phyloP scores from a whole-genome alignment of 2,329 filamentous ascomycete genomes.

The Verticillium nubilum region DNA sequence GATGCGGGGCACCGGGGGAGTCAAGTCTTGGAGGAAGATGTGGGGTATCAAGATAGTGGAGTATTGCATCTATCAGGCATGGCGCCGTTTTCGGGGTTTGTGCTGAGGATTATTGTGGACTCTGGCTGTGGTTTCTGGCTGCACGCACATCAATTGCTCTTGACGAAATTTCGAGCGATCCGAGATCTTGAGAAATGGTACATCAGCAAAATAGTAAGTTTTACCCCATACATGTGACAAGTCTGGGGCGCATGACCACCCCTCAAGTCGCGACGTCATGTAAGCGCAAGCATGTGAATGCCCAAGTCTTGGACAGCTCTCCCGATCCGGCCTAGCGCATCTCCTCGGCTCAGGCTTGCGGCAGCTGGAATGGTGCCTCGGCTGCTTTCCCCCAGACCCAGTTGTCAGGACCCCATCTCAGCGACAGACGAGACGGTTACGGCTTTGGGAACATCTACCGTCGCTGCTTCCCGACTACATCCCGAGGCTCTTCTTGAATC shows the following conservation, averaged over 20 bases:
- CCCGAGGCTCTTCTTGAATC: neutral
- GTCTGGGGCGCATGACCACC: neutral
- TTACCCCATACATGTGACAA: neutral
- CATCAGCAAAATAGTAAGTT: no score
- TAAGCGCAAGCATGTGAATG: slow-evolving; percentile 2
- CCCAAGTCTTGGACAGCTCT: neutral
- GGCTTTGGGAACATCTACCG: neutral
- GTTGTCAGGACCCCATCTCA: neutral
- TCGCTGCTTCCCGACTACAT: neutral
- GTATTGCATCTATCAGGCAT: neutral
- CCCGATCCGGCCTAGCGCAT: slow-evolving; percentile 7
- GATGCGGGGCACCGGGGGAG: neutral
- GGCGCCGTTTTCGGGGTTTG: neutral
- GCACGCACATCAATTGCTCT: no score
- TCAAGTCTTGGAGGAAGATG: neutral
- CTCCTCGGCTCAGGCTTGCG: slow-evolving; percentile 8
- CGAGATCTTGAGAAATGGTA: no score
- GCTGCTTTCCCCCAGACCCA: slow-evolving; percentile 6
- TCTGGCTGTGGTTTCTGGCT: neutral
- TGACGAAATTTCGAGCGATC: no score
- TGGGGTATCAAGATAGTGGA: neutral
- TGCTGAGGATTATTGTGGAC: neutral
- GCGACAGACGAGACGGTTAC: neutral
- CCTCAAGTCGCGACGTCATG: neutral
- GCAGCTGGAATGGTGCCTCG: slow-evolving; percentile 11